Conservation (phyloP, 2,329 filamentous ascomycete species). For the Venturia oleaginea region DNA sequence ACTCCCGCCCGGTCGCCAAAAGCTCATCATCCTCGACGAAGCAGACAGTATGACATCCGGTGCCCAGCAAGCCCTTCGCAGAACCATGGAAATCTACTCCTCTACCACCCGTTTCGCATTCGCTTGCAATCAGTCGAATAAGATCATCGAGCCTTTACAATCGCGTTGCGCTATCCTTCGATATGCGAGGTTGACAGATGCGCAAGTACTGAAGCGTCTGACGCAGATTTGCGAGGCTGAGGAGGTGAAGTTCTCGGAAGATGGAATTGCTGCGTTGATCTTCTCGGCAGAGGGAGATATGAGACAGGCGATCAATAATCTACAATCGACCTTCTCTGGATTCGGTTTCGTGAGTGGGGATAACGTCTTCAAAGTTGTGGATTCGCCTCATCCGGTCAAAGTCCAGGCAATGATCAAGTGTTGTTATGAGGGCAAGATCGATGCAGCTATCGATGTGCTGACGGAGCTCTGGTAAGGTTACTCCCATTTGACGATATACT, state of each 20-base stretch:
- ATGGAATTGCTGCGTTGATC: conserved; percentile 89
- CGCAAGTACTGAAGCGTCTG: conserved; percentile 81
- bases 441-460: conserved; percentile 74
- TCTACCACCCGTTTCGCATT: conserved; percentile 95
- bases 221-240: conserved; percentile 91
- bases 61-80: conserved; percentile 85
- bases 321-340: conserved; percentile 85
- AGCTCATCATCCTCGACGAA: conserved; percentile 95
- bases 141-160: conserved; percentile 98
- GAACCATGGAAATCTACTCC: conserved; percentile 99
- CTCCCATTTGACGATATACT: background rate
- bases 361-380: conserved; percentile 96
- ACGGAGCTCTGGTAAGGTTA: conserved; percentile 73
- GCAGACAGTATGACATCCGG: conserved; percentile 94
- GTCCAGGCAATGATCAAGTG: conserved; percentile 98
- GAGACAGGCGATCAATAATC: conserved; percentile 97
- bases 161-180: conserved; percentile 92
- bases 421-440: conserved; percentile 85
- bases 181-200: conserved; percentile 85
- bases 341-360: conserved; percentile 97
- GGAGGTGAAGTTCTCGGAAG: conserved; percentile 81
- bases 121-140: conserved; percentile 97
- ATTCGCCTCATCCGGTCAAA: conserved; percentile 94
- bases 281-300: conserved; percentile 98
- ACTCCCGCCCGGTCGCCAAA: conserved; percentile 79